Evolutionary conservation across 306 rosid species (phyloP).

Genomic region (Glycine soja): DNA sequence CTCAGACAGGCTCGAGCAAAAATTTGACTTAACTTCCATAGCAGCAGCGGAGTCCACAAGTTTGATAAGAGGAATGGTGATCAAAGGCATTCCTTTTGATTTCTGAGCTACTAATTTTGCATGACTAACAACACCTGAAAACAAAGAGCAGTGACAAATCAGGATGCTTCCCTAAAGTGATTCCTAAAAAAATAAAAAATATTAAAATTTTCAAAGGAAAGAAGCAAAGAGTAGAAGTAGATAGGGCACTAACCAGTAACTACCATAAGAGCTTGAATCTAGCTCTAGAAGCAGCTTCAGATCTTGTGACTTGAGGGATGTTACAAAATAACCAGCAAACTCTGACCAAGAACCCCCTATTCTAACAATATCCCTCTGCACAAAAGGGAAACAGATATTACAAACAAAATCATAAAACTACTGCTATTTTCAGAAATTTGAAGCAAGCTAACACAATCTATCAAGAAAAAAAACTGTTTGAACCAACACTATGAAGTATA

Average conservation of each 20-base stretch:
- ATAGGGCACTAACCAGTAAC: no score
- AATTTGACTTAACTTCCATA: conserved; percentile 61
- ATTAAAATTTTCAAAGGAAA: conserved; percentile 15
- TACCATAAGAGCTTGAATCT: conserved; percentile 49
- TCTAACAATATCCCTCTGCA: conserved; percentile 88
- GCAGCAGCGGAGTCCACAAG: conserved; percentile 66
- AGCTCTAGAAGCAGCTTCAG: conserved; percentile 72
- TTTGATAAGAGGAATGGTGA: conserved; percentile 72
- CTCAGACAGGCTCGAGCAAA: conserved; percentile 67
- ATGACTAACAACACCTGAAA: conserved; percentile 54
- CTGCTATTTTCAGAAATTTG: no score
- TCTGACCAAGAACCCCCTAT: conserved; percentile 89
- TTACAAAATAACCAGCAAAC: conserved; percentile 69
- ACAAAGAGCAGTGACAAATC: conserved; percentile 24
- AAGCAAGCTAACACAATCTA: no score
- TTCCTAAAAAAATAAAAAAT: conserved; percentile 3
- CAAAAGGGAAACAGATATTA: neutral
- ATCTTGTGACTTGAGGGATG: conserved; percentile 76
- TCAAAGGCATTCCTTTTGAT: conserved; percentile 88
- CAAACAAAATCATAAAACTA: neutral
- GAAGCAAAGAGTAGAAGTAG: neutral
- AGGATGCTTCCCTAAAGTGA: conserved; percentile 33
- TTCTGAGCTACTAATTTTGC: conserved; percentile 83
- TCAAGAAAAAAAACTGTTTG: no score
- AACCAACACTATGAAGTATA: no score